Evolutionary conservation across 176 grass and related monocot genomes (phyloP).

Genomic region (Carex pumila): DNA sequence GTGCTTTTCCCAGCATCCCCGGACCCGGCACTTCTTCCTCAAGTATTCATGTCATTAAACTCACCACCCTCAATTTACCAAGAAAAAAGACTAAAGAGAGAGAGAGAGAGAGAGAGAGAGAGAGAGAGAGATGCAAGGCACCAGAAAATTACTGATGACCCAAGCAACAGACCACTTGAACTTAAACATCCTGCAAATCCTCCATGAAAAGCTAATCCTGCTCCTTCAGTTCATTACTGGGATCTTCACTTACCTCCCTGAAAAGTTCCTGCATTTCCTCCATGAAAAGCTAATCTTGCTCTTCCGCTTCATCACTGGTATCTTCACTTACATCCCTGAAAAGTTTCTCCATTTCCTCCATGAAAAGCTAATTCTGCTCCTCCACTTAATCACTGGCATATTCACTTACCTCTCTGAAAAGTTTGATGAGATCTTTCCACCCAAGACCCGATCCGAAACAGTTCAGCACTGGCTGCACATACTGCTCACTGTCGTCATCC

Average conservation of each 20-base stretch:
- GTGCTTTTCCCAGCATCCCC: too few species aligned
- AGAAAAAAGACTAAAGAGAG: background rate
- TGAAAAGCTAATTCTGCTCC: background rate
- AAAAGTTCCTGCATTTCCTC: background rate
- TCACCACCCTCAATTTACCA: background rate
- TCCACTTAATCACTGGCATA: background rate
- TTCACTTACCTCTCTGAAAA: constrained; percentile 8
- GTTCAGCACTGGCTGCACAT: constrained; percentile 5
- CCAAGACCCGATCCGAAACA: constrained; percentile 21
- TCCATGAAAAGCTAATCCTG: background rate
- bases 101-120: background rate
- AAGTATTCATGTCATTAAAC: background rate
- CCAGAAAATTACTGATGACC: background rate
- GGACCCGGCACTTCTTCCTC: too few species aligned
- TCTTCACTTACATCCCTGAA: background rate
- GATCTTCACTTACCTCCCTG: background rate
- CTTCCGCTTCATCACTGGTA: background rate
- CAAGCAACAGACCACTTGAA: background rate
- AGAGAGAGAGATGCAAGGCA: background rate
- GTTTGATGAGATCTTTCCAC: constrained; percentile 25
- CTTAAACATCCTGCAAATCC: background rate
- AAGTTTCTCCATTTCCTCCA: too few species aligned
- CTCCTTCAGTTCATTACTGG: background rate
- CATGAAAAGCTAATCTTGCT: background rate
- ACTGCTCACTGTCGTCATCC: constrained; percentile 5